Percentiles rank a stretch among this genome's conserved stretches.
These are phyloP conservation scores for Lenwebbia sp. DNA, from an alignment of 345 rosid genomes.

Conservation along the genomic window DNA sequence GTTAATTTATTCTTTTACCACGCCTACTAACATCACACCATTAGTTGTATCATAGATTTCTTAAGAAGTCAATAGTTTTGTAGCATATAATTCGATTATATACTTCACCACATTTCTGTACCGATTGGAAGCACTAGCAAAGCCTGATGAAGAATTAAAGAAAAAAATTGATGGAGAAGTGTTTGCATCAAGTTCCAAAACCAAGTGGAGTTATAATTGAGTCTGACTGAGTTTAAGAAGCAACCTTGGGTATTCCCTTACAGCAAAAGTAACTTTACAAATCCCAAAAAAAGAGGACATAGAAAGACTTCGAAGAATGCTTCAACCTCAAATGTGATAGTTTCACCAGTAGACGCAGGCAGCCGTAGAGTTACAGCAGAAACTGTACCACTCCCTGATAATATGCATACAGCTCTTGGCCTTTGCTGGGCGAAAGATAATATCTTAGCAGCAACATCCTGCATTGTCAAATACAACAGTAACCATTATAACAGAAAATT, in stretches of 20 bases:
- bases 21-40: neutral
- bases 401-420: conserved; percentile 83
- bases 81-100: neutral
- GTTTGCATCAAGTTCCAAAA: neutral
- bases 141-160: neutral
- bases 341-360: conserved; percentile 56
- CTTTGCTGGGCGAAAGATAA: conserved; percentile 79
- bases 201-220: neutral
- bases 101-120: neutral
- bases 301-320: conserved; percentile 4
- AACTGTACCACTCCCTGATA: conserved; percentile 88
- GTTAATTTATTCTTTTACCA: neutral
- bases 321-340: conserved; percentile 67
- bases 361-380: conserved; percentile 78
- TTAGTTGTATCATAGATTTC: neutral
- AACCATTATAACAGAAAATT: neutral
- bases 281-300: neutral
- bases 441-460: conserved; percentile 86
- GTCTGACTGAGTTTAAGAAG: neutral
- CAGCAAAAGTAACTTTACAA: neutral
- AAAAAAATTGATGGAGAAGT: neutral
- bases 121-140: neutral
- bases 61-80: neutral
- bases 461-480: conserved; percentile 1
- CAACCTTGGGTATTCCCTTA: neutral